phyloP scores from a whole-genome alignment of 1,139 yeast genomes.

The Debaryomycetaceae sp. region DNA sequence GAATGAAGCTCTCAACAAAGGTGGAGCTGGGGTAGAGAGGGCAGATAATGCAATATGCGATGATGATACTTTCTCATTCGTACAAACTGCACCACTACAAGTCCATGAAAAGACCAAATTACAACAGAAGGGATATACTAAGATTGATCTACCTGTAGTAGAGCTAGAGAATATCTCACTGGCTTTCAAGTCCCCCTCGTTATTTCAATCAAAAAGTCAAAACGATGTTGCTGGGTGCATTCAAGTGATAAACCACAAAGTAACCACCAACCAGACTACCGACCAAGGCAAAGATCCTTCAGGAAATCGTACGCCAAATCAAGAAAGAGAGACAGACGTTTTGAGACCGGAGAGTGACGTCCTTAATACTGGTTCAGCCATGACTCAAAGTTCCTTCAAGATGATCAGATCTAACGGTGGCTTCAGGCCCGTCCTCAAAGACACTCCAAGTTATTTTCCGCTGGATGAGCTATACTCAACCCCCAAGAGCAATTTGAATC shows the following conservation, averaged over 20 bases:
- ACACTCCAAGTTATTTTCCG: not conserved
- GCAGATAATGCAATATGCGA: not conserved
- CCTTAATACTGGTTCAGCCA: not conserved
- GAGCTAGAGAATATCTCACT: not conserved
- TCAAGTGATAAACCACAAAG: not conserved
- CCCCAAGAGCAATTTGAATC: not conserved
- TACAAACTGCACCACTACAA: slow-evolving; percentile 5
- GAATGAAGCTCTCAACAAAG: not conserved
- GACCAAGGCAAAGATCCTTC: slow-evolving; percentile 6
- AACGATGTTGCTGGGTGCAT: not conserved
- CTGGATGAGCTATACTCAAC: not conserved
- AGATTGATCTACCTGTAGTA: not conserved
- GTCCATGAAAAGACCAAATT: slow-evolving; percentile 3
- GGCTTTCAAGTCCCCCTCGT: not conserved
- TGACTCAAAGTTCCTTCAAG: not conserved
- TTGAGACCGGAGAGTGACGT: not conserved
- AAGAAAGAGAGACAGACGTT: not conserved
- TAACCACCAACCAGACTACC: not conserved
- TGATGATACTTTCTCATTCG: slow-evolving; percentile 1
- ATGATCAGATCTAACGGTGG: slow-evolving; percentile 3
- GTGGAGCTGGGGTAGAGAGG: not conserved
- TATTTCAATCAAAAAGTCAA: not conserved
- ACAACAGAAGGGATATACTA: not conserved
- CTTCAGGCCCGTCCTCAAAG: not conserved
- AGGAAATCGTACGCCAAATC: not conserved